Base-by-base conservation (phyloP, 78 protist species). In the Dictyostelium capitatum region DNA sequence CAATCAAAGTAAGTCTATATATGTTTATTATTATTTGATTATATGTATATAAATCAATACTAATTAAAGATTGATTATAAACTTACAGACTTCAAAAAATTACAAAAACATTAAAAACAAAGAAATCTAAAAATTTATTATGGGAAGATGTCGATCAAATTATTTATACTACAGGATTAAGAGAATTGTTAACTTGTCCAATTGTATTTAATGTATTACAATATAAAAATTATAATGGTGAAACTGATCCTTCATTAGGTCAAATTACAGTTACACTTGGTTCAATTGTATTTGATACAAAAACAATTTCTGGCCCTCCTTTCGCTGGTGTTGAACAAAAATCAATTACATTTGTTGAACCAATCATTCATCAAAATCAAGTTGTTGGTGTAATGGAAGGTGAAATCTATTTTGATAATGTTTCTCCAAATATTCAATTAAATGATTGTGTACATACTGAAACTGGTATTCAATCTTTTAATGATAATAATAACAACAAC, bases 331-430 rank as follows among this genome's bases (percentile, higher is more conserved):
- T 25, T 3, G 93, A 87, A 20, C 79, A 87, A 53, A 28, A 50
- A 14, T 77, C 50, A 56, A 41, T 77, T 30, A 14, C 48, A 19
- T 87, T 87, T 41, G 79, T 87, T 10, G 93, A 87, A 32, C 93
- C 93, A 74, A 87, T 87, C 59, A 46, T 87, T 6, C 41, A 65
- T 32, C 83, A 77, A 57, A 30, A 74, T 6, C 67, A 30, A 46
- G 79, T 87, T 1, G 93, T 87, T 19, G 93, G 93, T 77, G 59
- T 78, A 14, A 25, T 87, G 46, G 85, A 87, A 51, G 93, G 93
- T 77, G 93, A 87, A 7, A 51, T 87, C 14, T 84, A 72, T 59
- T 77, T 87, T 73, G 53, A 59, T n/a, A 87, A 77, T 77, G 83
- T 51, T 32, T 80, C 85, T 59, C 56, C 43, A n/a, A 32, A 12